Evolutionary conservation across 2,329 filamentous ascomycete genomes (phyloP), one percentile per base, ranked within the genome.

Genomic region (Talaromyces sp.): DNA sequence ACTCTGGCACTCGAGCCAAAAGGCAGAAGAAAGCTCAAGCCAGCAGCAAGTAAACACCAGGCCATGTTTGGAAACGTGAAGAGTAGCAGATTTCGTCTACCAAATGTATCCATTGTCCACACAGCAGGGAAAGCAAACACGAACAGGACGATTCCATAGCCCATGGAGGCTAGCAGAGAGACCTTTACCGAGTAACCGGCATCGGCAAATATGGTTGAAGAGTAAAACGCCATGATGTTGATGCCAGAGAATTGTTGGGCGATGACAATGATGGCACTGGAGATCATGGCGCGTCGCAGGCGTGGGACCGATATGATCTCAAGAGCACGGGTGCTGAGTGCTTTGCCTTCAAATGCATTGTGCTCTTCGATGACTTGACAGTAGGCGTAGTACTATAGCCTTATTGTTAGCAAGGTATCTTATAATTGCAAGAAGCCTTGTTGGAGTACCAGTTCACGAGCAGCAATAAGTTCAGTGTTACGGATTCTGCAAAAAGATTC

Each of bases 201-300:
- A 1, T 87, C 72, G 5, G 61, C 57, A 57, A 82, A 81, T 57
- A 82, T 74, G 1, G 85, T 88, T 0, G 86, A 87, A 1, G 85
- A 89, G 74, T 92, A 92, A 73, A 92, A 92, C 1, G 89, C 87
- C 61, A 92, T 89, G 61, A 91, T 89, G 70, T 91, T 90, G 74
- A 89, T 81, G 76, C 83, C 84, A 68, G 86, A 89, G 83, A 89
- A 87, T 73, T 90, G 87, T 73, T 90, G 88, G 0, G 86, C 87
- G 68, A 89, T 87, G 91, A 96, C 96, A 66, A 94, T 90, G 1
- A 87, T 86, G 65, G 87, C 89, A 1, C 90, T 89, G 4, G 91
- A 91, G 33, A 89, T 81, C 3, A 87, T 92, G 2, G 92, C 91
- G 52, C 79, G 78, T 47, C 79, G 76, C 59, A 81, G 73, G 18